Evolutionary conservation across 352 stramenopile species (phyloP), one percentile per base, ranked within the genome.

Genomic region (Phytophthora capsici): DNA sequence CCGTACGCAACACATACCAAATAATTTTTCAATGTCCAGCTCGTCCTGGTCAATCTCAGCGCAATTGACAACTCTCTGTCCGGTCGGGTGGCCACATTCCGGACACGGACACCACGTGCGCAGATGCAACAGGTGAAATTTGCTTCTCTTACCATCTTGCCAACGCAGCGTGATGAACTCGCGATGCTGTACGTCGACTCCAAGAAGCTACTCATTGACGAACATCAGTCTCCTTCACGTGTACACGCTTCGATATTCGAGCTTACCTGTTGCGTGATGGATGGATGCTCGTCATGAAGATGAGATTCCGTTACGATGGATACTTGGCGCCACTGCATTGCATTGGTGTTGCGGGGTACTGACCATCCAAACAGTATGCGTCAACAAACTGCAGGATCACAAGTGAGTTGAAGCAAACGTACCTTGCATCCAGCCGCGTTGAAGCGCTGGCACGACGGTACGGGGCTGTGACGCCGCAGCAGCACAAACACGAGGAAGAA

Each of bases 121-220:
- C 48, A 95, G 52, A 55, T 95, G 87, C 40, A 91, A 54, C 32
- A 91, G 58, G 36, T 95, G 84, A 57, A 88, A 93, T 44, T 82
- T 86, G 52, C 84, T 91, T 19, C 63, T 64, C 30, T 75, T 79
- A 13, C 80, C 87, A 41, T 95, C 84, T 51, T 81, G 82, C 87
- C 87, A 95, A 38, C 86, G 85, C 60, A 95, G 71, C 46, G 77
- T 79, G 30, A 95, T 88, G 61, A 84, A 88, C 54, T 94, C 84
- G 36, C 78, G 80, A 20, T 82, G 63, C 48, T 90, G 78, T 46
- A 91, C 84, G 37, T 94, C 81, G 65, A 93, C 84, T 13, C 79
- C 74, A 19, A 85, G 67, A 9, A 93, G 66, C 84, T 93, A 50
- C 32, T 34, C 26, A 41, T 13, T 17, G 13, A 25, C 16, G 17